Base-by-base conservation (phyloP, 768 basidiomycete species). In the Leccinum barrowsii region DNA sequence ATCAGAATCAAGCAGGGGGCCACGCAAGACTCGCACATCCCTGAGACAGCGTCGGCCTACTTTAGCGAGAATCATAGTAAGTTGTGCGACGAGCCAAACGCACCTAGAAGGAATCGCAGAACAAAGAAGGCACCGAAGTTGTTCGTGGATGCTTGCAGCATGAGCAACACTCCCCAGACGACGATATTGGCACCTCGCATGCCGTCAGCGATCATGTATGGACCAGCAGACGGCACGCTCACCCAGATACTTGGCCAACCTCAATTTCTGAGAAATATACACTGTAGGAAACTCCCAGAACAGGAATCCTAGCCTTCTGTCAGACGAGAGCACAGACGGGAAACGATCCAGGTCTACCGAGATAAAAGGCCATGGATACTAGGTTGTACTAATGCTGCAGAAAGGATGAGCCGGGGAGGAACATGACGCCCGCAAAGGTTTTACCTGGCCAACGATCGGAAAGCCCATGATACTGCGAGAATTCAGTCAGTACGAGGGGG, bases 21-120 rank as follows among this genome's bases (percentile, higher is more conserved):
- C 13, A 86, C 86, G 63, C 85, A 85, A 60, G 78, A 79, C 68
- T 88, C 86, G 64, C 82, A 82, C 85, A 86, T 85, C 46, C 85
- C 85, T 86, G 34, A 8, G 24, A 37, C 24, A 22, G 35, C 8
- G 12, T 55, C 7, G 3, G 15, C n/a, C 19, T 3, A 47, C 19
- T 51, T 52, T 3, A 8, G 4, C 40, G 10, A 37, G 24, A 8
- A 28, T 17, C 8, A 35, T 13, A 4, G 19, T 28, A 48, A 21
- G 17, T 19, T 17, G n/a, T 8, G 21, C 10, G 21, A 11, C 10
- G 10, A 52, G 6, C 4, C 6, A 15, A 12, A 62, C 74, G 15
- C 61, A 81, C 85, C 84, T 19, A 86, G 75, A 13, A 86, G 72
- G 66, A 87, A 82, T 0, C 86, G 80, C 15, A 86, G 73, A n/a